These are phyloP conservation scores for Pilaira anomala DNA, from an alignment of 192 early-diverging fungal genomes.

Conservation along the genomic window DNA sequence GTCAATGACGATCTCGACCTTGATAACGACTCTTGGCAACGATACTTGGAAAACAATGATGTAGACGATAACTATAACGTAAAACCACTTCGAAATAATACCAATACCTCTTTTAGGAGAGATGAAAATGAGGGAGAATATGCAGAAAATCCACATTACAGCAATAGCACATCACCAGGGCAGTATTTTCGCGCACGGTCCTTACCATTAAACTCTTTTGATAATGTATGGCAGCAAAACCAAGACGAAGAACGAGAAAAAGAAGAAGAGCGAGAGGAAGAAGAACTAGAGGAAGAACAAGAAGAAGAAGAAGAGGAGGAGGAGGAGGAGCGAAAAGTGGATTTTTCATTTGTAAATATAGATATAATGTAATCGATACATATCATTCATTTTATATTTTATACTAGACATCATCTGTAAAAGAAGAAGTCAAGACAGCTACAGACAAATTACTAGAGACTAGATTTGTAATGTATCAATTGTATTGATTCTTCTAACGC, in stretches of 20 bases:
- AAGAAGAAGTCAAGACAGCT: too few species aligned
- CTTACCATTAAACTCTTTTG: background rate
- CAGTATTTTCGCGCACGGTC: conserved; percentile 14
- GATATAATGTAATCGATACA: background rate
- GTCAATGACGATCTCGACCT: background rate
- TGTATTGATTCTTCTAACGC: too few species aligned
- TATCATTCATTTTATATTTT: too few species aligned
- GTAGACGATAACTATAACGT: conserved; percentile 15
- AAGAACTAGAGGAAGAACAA: background rate
- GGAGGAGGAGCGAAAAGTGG: background rate
- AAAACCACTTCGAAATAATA: conserved; percentile 1
- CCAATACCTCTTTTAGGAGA: background rate
- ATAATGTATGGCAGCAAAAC: background rate
- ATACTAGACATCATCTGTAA: background rate
- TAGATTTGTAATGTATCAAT: too few species aligned
- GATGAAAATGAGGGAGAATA: background rate
- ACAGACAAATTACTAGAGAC: too few species aligned
- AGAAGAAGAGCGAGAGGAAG: background rate
- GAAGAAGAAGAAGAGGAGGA: background rate
- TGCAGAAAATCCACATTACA: background rate
- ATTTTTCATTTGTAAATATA: background rate
- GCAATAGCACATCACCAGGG: background rate
- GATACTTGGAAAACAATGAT: background rate
- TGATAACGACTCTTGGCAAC: background rate
- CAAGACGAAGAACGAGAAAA: background rate